Conservation (phyloP, 139 green algal genomes). For the Pleodorina starrii region DNA sequence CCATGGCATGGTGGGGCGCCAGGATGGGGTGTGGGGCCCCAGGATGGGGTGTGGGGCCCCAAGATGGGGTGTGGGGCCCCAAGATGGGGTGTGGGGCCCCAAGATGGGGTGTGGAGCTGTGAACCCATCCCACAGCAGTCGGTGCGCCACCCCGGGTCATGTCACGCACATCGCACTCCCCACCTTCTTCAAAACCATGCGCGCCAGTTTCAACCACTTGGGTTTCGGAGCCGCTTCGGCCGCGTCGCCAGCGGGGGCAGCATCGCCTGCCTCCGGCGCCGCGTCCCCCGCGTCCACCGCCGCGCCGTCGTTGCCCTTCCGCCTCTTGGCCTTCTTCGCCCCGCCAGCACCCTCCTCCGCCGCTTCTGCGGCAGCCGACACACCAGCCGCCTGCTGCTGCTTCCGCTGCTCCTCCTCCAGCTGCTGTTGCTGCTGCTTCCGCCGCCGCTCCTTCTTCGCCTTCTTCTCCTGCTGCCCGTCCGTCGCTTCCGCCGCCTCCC, state of each 20-base stretch:
- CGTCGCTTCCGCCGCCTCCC: neutral
- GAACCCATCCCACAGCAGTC: too few relatives aligned
- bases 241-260: neutral
- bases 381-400: too few relatives aligned
- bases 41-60: too few relatives aligned
- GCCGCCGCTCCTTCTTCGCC: neutral
- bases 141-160: too few relatives aligned
- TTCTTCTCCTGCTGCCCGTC: neutral
- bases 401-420: neutral
- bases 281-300: neutral
- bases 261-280: neutral
- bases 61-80: too few relatives aligned
- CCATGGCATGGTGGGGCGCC: too few relatives aligned
- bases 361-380: too few relatives aligned
- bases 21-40: too few relatives aligned
- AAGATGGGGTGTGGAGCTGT: too few relatives aligned
- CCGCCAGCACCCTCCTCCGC: neutral
- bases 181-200: slow-evolving; percentile 17
- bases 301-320: neutral
- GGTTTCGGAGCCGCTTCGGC: neutral
- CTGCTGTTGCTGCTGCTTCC: neutral
- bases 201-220: slow-evolving; percentile 36
- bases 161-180: too few relatives aligned
- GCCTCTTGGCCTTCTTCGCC: slow-evolving; percentile 48
- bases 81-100: too few relatives aligned